Percentiles rank a stretch among this genome's conserved stretches.
phyloP scores from a whole-genome alignment of 2,329 filamentous ascomycete species.

The Microsporum canis region DNA sequence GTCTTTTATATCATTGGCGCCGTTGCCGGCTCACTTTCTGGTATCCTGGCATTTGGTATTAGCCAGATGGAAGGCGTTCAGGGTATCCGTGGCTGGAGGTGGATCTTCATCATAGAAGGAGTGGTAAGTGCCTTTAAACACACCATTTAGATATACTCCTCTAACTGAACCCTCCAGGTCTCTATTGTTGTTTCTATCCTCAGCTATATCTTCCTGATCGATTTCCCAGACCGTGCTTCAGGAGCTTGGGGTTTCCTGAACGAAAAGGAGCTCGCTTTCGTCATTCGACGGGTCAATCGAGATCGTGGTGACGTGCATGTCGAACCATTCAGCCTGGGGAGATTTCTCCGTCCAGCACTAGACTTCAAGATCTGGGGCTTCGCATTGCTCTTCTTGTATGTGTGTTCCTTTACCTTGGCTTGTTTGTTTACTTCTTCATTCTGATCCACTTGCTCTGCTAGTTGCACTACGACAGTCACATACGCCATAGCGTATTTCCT shows the following conservation, averaged over 20 bases:
- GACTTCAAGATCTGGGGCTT: constrained; percentile 48
- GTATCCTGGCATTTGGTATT: constrained; percentile 36
- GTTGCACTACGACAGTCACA: constrained; percentile 58
- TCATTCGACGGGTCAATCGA: constrained; percentile 41
- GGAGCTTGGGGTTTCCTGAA: constrained; percentile 27
- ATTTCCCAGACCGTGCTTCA: constrained; percentile 26
- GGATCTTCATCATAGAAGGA: constrained; percentile 48
- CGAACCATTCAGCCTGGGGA: constrained; percentile 38
- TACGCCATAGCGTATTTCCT: constrained; percentile 72
- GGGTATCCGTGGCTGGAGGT: constrained; percentile 39
- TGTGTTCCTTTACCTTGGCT: background rate
- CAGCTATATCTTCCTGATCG: constrained; percentile 26
- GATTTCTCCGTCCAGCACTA: constrained; percentile 37
- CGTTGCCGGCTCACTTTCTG: constrained; percentile 38
- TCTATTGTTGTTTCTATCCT: constrained; percentile 19
- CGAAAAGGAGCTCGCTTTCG: constrained; percentile 35
- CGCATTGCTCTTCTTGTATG: constrained; percentile 40
- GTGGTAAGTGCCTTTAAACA: constrained; percentile 11
- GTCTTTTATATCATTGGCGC: constrained; percentile 42
- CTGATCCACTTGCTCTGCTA: constrained; percentile 19
- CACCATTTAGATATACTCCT: background rate
- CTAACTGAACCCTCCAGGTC: constrained; percentile 12
- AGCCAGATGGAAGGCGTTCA: constrained; percentile 34
- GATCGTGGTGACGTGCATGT: constrained; percentile 43
- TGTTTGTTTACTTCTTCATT: background rate